These are phyloP conservation scores for Chalaropsis thielavioides DNA, from an alignment of 2,329 filamentous ascomycete species.

Conservation along the genomic window DNA sequence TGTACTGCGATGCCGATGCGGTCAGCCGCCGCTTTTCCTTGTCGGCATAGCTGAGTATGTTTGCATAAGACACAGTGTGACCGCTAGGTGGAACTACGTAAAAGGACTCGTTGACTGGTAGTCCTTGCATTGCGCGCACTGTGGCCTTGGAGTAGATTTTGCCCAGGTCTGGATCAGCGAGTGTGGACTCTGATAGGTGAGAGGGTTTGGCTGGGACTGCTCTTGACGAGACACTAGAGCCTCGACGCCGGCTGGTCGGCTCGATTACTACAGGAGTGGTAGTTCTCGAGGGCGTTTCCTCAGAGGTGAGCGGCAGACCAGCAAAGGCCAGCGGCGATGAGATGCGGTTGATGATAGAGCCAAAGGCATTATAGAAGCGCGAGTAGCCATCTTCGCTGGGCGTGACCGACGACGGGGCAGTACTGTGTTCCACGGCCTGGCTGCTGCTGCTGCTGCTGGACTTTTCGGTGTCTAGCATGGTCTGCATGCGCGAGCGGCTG, in stretches of 20 bases:
- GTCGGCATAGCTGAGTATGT: slow-evolving; percentile 59
- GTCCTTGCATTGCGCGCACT: slow-evolving; percentile 61
- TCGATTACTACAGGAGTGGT: slow-evolving; percentile 4
- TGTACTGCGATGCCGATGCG: slow-evolving; percentile 37
- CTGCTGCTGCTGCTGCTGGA: slow-evolving; percentile 39
- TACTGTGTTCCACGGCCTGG: slow-evolving; percentile 19
- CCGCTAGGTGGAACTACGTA: slow-evolving; percentile 89
- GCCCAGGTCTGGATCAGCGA: slow-evolving; percentile 57
- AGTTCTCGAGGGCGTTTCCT: slow-evolving; percentile 27
- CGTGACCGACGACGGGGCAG: not conserved
- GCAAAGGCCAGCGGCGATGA: slow-evolving; percentile 88
- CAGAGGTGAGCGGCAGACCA: slow-evolving; percentile 60
- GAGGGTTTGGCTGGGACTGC: not conserved
- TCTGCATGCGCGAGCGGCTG: slow-evolving; percentile 37
- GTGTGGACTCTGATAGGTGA: not conserved
- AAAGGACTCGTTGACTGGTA: slow-evolving; percentile 62
- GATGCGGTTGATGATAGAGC: slow-evolving; percentile 72
- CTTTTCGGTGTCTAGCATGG: slow-evolving; percentile 41
- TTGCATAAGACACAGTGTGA: slow-evolving; percentile 84
- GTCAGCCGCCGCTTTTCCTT: slow-evolving; percentile 49
- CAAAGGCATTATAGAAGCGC: slow-evolving; percentile 84
- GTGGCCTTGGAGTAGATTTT: slow-evolving; percentile 77
- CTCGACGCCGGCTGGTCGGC: not conserved
- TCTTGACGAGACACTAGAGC: slow-evolving; percentile 20
- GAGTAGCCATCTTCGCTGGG: slow-evolving; percentile 62